Conservation (phyloP, 768 basidiomycete species). For the Termitomyces sp. region DNA sequence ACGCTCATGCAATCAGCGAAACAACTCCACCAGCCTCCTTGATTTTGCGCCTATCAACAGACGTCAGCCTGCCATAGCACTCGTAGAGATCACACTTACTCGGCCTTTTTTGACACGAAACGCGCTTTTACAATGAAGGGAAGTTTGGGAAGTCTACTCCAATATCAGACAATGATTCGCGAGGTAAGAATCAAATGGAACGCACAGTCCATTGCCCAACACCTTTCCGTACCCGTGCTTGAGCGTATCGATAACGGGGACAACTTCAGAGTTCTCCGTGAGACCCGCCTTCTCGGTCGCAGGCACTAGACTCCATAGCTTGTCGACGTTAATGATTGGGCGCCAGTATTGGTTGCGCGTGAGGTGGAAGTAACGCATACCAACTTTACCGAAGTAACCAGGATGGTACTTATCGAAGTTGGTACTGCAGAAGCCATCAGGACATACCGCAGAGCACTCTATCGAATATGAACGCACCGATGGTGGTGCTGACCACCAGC, state of each 20-base stretch:
- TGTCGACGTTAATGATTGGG: conserved; percentile 98
- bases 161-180: neutral
- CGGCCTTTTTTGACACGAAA: conserved; percentile 84
- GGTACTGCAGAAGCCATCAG: conserved; percentile 44
- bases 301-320: conserved; percentile 90
- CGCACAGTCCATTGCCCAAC: conserved; percentile 89
- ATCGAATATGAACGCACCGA: conserved; percentile 52
- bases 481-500: conserved; percentile 99
- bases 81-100: conserved; percentile 36
- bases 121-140: conserved; percentile 99
- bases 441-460: neutral
- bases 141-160: conserved; percentile 67
- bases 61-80: neutral
- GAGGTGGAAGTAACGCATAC: conserved; percentile 99
- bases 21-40: conserved; percentile 95
- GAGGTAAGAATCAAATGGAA: conserved; percentile 12
- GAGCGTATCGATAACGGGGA: conserved; percentile 92
- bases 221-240: conserved; percentile 86
- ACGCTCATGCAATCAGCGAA: conserved; percentile 76
- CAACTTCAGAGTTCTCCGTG: conserved; percentile 70
- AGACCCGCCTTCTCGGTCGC: conserved; percentile 76
- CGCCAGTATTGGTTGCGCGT: conserved; percentile 89
- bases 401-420: conserved; percentile 99
- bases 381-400: conserved; percentile 99
- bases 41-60: conserved; percentile 54